Evolutionary conservation across 352 stramenopile genomes (phyloP), one percentile per base, ranked within the genome.

Genomic region (Pythium apleroticum): DNA sequence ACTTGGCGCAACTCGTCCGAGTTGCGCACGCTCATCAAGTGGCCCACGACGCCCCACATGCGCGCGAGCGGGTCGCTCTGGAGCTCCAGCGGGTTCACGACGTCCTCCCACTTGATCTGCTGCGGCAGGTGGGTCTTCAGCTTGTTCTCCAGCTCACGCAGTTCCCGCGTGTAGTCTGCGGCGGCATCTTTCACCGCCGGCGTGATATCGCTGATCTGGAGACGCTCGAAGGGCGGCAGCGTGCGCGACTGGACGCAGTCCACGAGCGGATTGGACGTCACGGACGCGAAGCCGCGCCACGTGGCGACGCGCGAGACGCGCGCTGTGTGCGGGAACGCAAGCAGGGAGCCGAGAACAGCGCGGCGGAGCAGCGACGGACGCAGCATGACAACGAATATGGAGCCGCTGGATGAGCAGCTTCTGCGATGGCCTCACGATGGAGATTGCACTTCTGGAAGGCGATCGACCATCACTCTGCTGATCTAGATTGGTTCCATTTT

Each of bases 21-120:
- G 78, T 99, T 99, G 72, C 97, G 95, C 25, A 99, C 97, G 50
- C 95, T 98, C 74, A 98, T 98, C 46, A 99, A 85, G 78, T 99
- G 97, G 28, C 89, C 86, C 24, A 98, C 96, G 19, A 99, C 79
- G 19, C 96, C 95, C 97, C 97, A 99, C 45, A 94, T 84, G 62
- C 95, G 98, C 7, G 81, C 85, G 22, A 99, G 73, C 33, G 90
- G 86, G 60, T 97, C 91, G 43, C 95, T 88, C 63, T 98, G 92
- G 27, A 89, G 75, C 74, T 99, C 95, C 20, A 99, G 66, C 27
- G 89, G 83, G 14, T 98, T 92, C 9, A 99, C 81, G 0, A 98
- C 83, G 22, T 96, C 82, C 1, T 76, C 68, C 74, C 96, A 99
- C 19, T 85, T 75, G 56, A 91, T 67, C 43, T 50, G 43, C 6